These are phyloP conservation scores for Wallacemonas sp. DNA, from an alignment of 208 protist genomes.

Conservation along the genomic window DNA sequence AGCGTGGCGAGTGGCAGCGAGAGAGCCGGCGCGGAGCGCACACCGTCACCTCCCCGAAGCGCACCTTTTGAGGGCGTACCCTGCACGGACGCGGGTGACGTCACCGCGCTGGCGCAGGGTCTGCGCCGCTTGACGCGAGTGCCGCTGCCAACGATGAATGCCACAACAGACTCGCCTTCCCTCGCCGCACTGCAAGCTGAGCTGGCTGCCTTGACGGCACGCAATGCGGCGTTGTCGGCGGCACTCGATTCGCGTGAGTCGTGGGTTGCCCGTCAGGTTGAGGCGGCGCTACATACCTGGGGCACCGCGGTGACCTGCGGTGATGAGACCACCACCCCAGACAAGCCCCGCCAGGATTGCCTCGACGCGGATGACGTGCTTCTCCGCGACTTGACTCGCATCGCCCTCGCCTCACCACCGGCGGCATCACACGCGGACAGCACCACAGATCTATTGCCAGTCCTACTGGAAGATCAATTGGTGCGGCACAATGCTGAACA, in stretches of 20 bases:
- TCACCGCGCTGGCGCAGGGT: neutral
- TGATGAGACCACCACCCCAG: too few relatives aligned
- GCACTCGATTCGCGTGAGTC: neutral
- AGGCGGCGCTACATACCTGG: conserved; percentile 1
- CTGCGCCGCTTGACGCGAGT: neutral
- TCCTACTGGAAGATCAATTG: neutral
- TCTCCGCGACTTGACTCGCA: conserved; percentile 3
- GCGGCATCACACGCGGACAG: neutral
- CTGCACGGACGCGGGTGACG: neutral
- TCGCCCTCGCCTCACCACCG: neutral
- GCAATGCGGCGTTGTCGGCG: conserved; percentile 13
- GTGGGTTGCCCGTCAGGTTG: neutral
- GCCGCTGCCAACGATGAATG: neutral
- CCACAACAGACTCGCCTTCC: too few relatives aligned
- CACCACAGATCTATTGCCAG: neutral
- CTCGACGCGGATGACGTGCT: conserved; percentile 15
- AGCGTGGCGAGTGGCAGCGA: neutral
- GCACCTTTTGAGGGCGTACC: neutral
- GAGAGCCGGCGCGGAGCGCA: neutral
- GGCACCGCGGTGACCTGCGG: neutral
- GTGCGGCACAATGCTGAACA: too few relatives aligned
- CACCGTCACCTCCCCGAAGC: neutral
- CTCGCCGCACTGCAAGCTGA: too few relatives aligned
- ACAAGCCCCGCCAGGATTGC: neutral
- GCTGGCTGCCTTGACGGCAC: conserved; percentile 8